Evolutionary conservation across 306 rosid species (phyloP).

Genomic region (Pueraria montana): DNA sequence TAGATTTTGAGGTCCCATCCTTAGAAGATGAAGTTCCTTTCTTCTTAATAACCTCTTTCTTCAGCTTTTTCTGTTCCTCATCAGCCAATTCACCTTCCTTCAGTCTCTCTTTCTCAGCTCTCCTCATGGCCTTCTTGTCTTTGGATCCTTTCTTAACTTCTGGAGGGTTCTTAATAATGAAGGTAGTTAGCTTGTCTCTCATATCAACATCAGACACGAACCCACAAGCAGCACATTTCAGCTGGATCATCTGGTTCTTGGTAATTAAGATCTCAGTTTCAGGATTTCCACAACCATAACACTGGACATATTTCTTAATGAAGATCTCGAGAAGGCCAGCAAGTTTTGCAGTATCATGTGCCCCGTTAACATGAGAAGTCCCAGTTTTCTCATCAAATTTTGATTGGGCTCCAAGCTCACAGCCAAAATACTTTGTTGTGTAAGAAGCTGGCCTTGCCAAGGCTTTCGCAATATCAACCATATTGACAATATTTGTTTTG

Average conservation of each 20-base stretch:
- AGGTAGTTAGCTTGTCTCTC: constrained; percentile 79
- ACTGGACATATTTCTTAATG: constrained; percentile 74
- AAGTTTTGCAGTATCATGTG: constrained; percentile 77
- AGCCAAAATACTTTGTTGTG: constrained; percentile 76
- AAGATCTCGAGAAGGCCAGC: constrained; percentile 80
- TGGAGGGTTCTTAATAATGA: constrained; percentile 77
- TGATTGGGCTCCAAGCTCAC: constrained; percentile 77
- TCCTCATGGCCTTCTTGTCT: constrained; percentile 77
- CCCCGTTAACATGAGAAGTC: constrained; percentile 72
- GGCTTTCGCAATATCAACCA: constrained; percentile 79
- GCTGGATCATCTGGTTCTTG: constrained; percentile 69
- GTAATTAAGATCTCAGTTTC: constrained; percentile 75
- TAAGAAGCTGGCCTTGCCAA: constrained; percentile 76
- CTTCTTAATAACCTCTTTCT: constrained; percentile 68
- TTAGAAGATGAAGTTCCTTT: constrained; percentile 57
- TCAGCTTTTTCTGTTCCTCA: constrained; percentile 66
- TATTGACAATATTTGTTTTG: constrained; percentile 75
- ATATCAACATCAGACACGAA: constrained; percentile 76
- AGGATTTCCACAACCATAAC: constrained; percentile 77
- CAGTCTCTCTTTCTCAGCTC: constrained; percentile 77
- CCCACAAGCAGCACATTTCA: constrained; percentile 82
- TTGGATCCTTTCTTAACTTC: constrained; percentile 70
- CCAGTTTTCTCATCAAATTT: constrained; percentile 80
- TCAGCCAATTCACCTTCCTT: constrained; percentile 78
- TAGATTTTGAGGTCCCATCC: constrained; percentile 53